Conservation (phyloP, 2,329 filamentous ascomycete species). For the Hortaea sp. region DNA sequence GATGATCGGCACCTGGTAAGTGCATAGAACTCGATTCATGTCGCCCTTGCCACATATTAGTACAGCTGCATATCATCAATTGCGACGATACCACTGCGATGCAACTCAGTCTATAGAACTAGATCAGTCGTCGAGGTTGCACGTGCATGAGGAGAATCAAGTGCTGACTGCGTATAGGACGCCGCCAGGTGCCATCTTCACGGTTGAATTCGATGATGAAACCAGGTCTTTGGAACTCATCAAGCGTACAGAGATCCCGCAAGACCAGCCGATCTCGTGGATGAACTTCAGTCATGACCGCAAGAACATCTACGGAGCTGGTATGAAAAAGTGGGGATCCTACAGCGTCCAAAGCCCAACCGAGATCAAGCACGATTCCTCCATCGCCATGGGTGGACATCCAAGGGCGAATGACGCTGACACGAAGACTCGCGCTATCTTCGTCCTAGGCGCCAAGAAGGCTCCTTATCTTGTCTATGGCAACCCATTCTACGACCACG, state of each 20-base stretch:
- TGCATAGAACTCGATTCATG: neutral
- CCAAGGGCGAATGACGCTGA: constrained; percentile 56
- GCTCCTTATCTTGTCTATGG: constrained; percentile 76
- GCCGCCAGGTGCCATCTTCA: constrained; percentile 80
- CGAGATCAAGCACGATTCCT: constrained; percentile 64
- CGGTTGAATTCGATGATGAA: constrained; percentile 78
- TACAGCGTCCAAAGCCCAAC: constrained; percentile 66
- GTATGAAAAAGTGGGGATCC: constrained; percentile 89
- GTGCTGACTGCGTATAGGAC: constrained; percentile 34
- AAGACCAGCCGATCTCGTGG: constrained; percentile 85
- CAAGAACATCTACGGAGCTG: constrained; percentile 78
- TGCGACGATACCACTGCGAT: too few species aligned
- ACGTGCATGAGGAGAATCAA: neutral
- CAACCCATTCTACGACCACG: constrained; percentile 82
- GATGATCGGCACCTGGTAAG: constrained; percentile 76
- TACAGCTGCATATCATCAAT: too few species aligned
- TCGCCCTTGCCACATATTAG: neutral
- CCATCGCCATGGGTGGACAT: constrained; percentile 66
- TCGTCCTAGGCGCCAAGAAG: constrained; percentile 68
- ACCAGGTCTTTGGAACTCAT: constrained; percentile 62
- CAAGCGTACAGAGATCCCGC: constrained; percentile 70
- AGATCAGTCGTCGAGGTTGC: neutral
- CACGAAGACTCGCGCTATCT: constrained; percentile 81
- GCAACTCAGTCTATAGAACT: too few species aligned
- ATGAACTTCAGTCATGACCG: constrained; percentile 80